phyloP scores from a whole-genome alignment of 495 filamentous ascomycete species.

The Talaromyces liani region DNA sequence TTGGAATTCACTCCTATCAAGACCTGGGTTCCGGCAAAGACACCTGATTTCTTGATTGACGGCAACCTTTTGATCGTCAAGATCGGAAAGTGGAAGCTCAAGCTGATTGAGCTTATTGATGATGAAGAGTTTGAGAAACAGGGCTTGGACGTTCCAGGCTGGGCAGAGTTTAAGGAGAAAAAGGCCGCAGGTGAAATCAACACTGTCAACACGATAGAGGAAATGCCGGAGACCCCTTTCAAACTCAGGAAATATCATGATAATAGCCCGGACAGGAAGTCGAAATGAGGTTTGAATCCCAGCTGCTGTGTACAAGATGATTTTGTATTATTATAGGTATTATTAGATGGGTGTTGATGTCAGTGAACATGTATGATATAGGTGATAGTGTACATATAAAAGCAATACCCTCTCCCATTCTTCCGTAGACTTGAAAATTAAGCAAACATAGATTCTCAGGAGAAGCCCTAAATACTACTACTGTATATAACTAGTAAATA shows the following conservation, averaged over 20 bases:
- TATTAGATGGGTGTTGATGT: not conserved
- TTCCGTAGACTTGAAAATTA: no score
- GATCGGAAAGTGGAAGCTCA: conserved; percentile 73
- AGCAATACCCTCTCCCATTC: not conserved
- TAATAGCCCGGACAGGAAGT: not conserved
- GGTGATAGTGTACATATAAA: not conserved
- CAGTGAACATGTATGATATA: not conserved
- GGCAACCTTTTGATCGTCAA: conserved; percentile 60
- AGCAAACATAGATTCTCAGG: no score
- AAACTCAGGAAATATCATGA: not conserved
- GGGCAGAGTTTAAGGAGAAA: conserved; percentile 19
- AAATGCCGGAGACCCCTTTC: not conserved
- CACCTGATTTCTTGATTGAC: conserved; percentile 54
- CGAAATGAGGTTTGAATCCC: not conserved
- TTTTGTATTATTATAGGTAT: not conserved
- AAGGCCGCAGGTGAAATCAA: not conserved
- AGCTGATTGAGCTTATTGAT: conserved; percentile 60
- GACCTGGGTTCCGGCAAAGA: conserved; percentile 49
- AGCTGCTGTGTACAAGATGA: not conserved
- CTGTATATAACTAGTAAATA: no score
- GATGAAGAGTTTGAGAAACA: conserved; percentile 56
- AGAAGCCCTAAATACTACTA: not conserved
- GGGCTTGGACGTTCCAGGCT: conserved; percentile 37
- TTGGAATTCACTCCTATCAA: conserved; percentile 58
- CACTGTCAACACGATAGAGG: not conserved